phyloP scores from a whole-genome alignment of 352 stramenopile species.

The Phytophthora melonis region DNA sequence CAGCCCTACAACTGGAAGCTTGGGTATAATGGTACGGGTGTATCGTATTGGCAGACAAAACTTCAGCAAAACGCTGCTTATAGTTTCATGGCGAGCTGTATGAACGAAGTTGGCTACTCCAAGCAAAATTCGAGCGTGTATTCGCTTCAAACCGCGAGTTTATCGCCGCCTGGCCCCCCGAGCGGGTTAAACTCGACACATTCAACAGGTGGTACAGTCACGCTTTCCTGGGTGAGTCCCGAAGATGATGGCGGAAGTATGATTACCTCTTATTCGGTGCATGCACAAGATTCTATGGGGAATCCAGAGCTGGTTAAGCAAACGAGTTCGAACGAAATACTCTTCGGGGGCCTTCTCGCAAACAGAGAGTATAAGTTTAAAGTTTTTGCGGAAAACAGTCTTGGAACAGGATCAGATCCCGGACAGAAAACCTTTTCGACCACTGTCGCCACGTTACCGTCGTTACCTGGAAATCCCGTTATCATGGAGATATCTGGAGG shows the following conservation, averaged over 20 bases:
- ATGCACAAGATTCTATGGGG: conserved; percentile 3
- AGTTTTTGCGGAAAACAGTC: conserved; percentile 57
- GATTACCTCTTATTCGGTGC: conserved; percentile 55
- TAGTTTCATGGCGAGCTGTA: conserved; percentile 55
- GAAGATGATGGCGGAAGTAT: conserved; percentile 65
- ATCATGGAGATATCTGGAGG: conserved; percentile 51
- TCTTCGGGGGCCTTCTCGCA: conserved; percentile 51
- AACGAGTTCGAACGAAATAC: conserved; percentile 8
- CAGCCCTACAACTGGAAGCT: conserved; percentile 36
- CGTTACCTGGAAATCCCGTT: conserved; percentile 31
- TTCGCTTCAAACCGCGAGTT: conserved; percentile 50
- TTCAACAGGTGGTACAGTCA: conserved; percentile 52
- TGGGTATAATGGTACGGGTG: conserved; percentile 54
- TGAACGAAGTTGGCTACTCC: conserved; percentile 62
- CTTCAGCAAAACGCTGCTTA: conserved; percentile 57
- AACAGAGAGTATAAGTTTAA: conserved; percentile 56
- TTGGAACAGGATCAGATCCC: conserved; percentile 52
- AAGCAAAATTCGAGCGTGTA: conserved; percentile 31
- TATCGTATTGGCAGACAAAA: conserved; percentile 61
- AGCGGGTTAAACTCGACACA: conserved; percentile 23
- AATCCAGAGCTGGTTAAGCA: conserved; percentile 11
- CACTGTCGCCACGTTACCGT: conserved; percentile 33
- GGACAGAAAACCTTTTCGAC: conserved; percentile 39
- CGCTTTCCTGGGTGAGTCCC: conserved; percentile 49
- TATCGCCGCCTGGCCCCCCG: conserved; percentile 61